Percentiles rank a stretch among this genome's conserved stretches.
Conservation (phyloP, 176 grass and related monocot genomes). For the Triticum urartu region DNA sequence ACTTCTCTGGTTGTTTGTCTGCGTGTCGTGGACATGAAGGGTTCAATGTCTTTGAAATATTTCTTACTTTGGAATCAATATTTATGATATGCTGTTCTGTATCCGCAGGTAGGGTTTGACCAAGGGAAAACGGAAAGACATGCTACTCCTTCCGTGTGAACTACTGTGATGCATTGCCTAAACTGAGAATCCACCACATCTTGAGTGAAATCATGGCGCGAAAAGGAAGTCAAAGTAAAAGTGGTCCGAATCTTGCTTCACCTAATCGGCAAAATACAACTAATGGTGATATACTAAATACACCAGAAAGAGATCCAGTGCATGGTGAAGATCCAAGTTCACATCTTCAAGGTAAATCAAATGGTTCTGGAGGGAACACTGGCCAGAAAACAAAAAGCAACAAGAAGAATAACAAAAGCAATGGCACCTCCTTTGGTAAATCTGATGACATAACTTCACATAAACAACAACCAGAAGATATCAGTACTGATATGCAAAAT, state of each 20-base stretch:
- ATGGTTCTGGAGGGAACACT: slow-evolving; percentile 33
- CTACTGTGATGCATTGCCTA: neutral
- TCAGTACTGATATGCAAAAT: slow-evolving; percentile 26
- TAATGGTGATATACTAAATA: slow-evolving; percentile 55
- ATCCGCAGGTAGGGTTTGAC: slow-evolving; percentile 34
- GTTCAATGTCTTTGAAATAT: neutral
- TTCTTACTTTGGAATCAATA: slow-evolving; percentile 19
- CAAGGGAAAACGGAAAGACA: slow-evolving; percentile 13
- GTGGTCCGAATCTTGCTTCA: slow-evolving; percentile 42
- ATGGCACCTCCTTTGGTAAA: slow-evolving; percentile 24
- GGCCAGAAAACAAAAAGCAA: slow-evolving; percentile 44
- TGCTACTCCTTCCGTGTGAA: neutral
- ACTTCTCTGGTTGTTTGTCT: neutral
- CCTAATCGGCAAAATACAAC: slow-evolving; percentile 43
- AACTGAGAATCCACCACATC: slow-evolving; percentile 16
- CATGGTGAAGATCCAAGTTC: slow-evolving; percentile 35
- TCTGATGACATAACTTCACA: slow-evolving; percentile 23
- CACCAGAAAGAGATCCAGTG: slow-evolving; percentile 38
- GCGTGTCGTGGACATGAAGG: neutral
- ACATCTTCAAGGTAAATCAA: slow-evolving; percentile 38
- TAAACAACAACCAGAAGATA: slow-evolving; percentile 35
- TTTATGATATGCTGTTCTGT: slow-evolving; percentile 22
- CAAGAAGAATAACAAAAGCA: slow-evolving; percentile 49
- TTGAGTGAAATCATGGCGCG: slow-evolving; percentile 65
- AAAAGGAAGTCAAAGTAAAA: slow-evolving; percentile 81